A percentile compares a stretch with the other conserved stretches of the same genome.
phyloP scores from a whole-genome alignment of 768 basidiomycete genomes.

The Boletus insuetus region DNA sequence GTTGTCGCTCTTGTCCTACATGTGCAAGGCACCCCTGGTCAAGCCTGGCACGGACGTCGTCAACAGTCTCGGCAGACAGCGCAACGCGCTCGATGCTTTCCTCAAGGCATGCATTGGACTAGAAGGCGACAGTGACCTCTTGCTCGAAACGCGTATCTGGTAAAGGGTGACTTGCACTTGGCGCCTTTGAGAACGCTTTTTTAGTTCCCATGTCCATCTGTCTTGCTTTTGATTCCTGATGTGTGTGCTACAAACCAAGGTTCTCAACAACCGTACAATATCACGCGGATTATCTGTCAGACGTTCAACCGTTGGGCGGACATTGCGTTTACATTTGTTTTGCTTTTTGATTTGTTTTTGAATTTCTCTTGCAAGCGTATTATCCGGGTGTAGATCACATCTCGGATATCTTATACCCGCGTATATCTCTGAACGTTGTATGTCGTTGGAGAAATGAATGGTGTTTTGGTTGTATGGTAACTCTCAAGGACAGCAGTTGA shows the following conservation, averaged over 20 bases:
- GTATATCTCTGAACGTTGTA: not conserved
- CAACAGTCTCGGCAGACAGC: conserved; percentile 93
- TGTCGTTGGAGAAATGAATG: conserved; percentile 5
- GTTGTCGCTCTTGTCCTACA: conserved; percentile 89
- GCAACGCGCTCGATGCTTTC: conserved; percentile 91
- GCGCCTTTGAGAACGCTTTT: no score
- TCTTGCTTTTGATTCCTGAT: not conserved
- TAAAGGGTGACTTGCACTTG: conserved; percentile 36
- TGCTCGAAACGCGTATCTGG: conserved; percentile 89
- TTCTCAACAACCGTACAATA: conserved; percentile 22
- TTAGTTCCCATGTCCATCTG: no score
- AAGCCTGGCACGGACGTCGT: conserved; percentile 92
- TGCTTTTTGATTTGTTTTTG: not conserved
- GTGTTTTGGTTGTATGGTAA: not conserved
- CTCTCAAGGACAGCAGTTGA: no score
- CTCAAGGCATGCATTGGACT: conserved; percentile 92
- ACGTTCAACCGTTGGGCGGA: conserved; percentile 16
- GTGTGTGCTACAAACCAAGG: not conserved
- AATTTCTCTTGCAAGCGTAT: not conserved
- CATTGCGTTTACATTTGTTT: no score
- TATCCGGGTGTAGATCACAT: not conserved
- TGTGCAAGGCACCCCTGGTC: conserved; percentile 98
- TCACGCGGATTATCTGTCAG: not conserved
- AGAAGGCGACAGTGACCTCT: conserved; percentile 77
- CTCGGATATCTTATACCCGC: not conserved